These are phyloP conservation scores for Pulveroboletus sp. DNA, from an alignment of 768 basidiomycete genomes.

Conservation along the genomic window DNA sequence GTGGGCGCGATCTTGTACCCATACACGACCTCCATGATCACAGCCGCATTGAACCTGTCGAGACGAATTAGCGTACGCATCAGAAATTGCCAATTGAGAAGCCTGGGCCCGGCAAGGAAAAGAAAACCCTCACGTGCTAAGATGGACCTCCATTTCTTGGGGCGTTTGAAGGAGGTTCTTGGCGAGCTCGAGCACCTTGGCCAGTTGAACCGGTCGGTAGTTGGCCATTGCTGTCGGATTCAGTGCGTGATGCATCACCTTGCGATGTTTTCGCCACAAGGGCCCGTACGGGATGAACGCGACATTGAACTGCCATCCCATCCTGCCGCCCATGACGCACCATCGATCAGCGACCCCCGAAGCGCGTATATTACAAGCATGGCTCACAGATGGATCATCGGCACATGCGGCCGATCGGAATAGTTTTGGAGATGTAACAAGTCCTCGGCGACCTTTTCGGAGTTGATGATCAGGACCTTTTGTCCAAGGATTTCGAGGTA, in stretches of 20 bases:
- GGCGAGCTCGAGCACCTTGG: slow-evolving; percentile 31
- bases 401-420: slow-evolving; percentile 25
- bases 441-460: slow-evolving; percentile 24
- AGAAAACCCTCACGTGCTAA: slow-evolving; percentile 13
- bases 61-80: too few relatives aligned
- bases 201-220: slow-evolving; percentile 32
- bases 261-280: slow-evolving; percentile 36
- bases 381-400: slow-evolving; percentile 22
- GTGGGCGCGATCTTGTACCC: slow-evolving; percentile 32
- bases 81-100: too few relatives aligned
- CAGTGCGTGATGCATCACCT: slow-evolving; percentile 37
- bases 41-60: slow-evolving; percentile 28
- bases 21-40: slow-evolving; percentile 33
- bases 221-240: slow-evolving; percentile 25
- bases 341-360: background rate
- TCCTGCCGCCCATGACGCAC: slow-evolving; percentile 7
- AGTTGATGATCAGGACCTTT: slow-evolving; percentile 23
- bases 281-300: slow-evolving; percentile 35
- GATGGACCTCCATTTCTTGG: slow-evolving; percentile 24
- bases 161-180: slow-evolving; percentile 28
- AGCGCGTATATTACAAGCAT: too few relatives aligned
- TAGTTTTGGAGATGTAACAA: slow-evolving; percentile 27
- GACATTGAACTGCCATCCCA: slow-evolving; percentile 40
- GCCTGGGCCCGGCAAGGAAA: too few relatives aligned
- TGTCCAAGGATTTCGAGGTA: slow-evolving; percentile 27